phyloP scores from a whole-genome alignment of 1,139 yeast genomes.

The Kurtzmaniella natalensis region DNA sequence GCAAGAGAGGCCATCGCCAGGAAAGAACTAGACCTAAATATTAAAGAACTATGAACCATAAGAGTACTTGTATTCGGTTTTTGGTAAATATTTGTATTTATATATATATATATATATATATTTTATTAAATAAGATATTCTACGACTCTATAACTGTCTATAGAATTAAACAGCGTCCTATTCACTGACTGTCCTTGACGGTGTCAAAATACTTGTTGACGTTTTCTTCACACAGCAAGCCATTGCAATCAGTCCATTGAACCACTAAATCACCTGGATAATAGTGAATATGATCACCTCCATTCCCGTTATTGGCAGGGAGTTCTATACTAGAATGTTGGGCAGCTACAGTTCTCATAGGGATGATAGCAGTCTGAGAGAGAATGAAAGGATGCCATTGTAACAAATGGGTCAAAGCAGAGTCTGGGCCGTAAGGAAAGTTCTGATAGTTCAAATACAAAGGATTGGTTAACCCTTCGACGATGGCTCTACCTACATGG shows the following conservation, averaged over 20 bases:
- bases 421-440: conserved; percentile 58
- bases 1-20: conserved; percentile 8
- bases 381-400: conserved; percentile 91
- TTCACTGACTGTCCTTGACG: not conserved
- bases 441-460: conserved; percentile 60
- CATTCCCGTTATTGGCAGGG: conserved; percentile 18
- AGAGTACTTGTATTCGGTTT: not conserved
- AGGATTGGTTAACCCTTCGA: conserved; percentile 75
- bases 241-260: conserved; percentile 53
- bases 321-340: conserved; percentile 16
- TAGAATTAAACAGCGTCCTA: not conserved
- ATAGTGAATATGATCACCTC: conserved; percentile 41
- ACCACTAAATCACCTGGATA: conserved; percentile 61
- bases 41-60: not conserved
- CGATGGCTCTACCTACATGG: conserved; percentile 55
- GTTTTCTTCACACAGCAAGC: conserved; percentile 47
- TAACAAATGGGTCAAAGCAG: conserved; percentile 73
- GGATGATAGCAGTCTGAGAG: conserved; percentile 67
- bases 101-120: no score
- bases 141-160: no score
- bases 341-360: conserved; percentile 42
- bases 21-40: not conserved
- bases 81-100: not conserved
- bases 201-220: conserved; percentile 31
- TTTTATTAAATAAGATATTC: not conserved